A percentile compares a stretch with the other conserved stretches of the same genome.
Conservation (phyloP, 805 yeast genomes). For the Cyberlindnera bimundalis region DNA sequence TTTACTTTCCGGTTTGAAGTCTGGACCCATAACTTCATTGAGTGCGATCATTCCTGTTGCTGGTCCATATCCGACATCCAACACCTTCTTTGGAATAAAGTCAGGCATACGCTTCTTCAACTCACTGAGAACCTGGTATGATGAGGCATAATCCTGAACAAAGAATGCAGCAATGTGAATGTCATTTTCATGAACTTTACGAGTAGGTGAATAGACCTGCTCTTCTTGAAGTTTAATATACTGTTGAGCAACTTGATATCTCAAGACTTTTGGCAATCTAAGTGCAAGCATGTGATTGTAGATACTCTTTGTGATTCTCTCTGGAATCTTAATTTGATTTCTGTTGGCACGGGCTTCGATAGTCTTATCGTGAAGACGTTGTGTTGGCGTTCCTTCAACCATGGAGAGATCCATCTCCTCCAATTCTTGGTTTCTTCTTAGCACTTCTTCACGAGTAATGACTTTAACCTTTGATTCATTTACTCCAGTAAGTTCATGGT, state of each 20-base stretch:
- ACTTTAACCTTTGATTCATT: slow-evolving; percentile 32
- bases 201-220: slow-evolving; percentile 50
- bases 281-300: slow-evolving; percentile 57
- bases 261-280: slow-evolving; percentile 60
- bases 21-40: slow-evolving; percentile 73
- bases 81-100: slow-evolving; percentile 62
- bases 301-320: slow-evolving; percentile 52
- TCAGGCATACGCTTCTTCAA: slow-evolving; percentile 52
- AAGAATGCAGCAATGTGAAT: slow-evolving; percentile 78
- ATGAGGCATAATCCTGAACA: slow-evolving; percentile 74
- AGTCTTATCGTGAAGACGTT: slow-evolving; percentile 55
- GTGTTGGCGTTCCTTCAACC: slow-evolving; percentile 1
- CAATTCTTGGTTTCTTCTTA: slow-evolving; percentile 15
- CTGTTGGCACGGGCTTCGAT: slow-evolving; percentile 50
- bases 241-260: slow-evolving; percentile 57
- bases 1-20: slow-evolving; percentile 57
- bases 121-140: slow-evolving; percentile 64
- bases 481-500: slow-evolving; percentile 32
- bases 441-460: slow-evolving; percentile 32
- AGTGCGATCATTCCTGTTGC: slow-evolving; percentile 87
- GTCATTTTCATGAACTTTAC: slow-evolving; percentile 56
- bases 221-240: slow-evolving; percentile 49
- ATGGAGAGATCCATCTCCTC: not conserved
- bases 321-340: slow-evolving; percentile 52
- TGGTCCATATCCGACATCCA: slow-evolving; percentile 89